Conservation (phyloP, 192 early-diverging fungal genomes). For the Rhizophagus prolifer region DNA sequence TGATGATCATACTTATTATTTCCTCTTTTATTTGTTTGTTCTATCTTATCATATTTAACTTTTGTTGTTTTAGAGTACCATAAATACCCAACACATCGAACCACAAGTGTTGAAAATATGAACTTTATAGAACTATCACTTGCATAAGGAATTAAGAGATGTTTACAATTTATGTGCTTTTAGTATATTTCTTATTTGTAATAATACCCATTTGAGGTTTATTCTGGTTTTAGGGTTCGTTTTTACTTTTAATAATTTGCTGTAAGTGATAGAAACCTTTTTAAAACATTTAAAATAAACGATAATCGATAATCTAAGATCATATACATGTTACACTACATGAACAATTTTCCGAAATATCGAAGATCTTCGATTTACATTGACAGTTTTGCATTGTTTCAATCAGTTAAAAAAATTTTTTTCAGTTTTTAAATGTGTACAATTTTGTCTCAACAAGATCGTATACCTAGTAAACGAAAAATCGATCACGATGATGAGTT, state of each 20-base stretch:
- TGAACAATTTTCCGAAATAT: background rate
- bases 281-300: background rate
- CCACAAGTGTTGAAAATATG: background rate
- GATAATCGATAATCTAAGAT: background rate
- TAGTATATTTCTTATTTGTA: background rate
- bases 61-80: background rate
- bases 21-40: background rate
- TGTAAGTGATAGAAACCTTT: background rate
- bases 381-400: background rate
- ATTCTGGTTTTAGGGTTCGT: background rate
- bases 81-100: background rate
- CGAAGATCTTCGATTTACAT: background rate
- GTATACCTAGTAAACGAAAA: background rate
- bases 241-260: background rate
- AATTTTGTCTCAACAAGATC: background rate
- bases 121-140: background rate
- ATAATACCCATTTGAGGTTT: background rate
- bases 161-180: background rate
- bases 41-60: background rate
- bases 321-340: background rate
- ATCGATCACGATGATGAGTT: background rate
- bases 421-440: background rate
- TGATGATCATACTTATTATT: background rate
- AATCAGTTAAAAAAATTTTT: background rate
- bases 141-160: background rate